Evolutionary conservation across 2,329 filamentous ascomycete genomes (phyloP).

Genomic region (Penicillium sp.): DNA sequence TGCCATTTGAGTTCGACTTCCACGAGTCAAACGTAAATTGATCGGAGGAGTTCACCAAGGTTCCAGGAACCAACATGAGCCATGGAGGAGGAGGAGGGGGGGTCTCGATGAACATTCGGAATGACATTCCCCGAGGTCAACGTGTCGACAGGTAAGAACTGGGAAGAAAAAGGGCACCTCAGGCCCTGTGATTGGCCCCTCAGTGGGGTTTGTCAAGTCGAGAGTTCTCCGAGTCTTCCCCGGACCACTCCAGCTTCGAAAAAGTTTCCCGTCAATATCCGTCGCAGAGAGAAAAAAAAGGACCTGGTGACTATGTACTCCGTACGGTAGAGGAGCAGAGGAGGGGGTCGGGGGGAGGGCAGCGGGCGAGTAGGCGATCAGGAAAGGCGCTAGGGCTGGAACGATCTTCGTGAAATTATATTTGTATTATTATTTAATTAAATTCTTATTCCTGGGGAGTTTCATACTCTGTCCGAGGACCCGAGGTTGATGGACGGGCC

Average conservation of each 20-base stretch:
- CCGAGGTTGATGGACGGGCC: conserved; percentile 26
- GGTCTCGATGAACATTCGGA: conserved; percentile 12
- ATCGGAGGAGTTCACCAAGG: not conserved
- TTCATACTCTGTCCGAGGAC: conserved; percentile 19
- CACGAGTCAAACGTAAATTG: conserved; percentile 8
- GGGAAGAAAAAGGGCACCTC: not conserved
- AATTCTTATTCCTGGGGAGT: not conserved
- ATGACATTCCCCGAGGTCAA: conserved; percentile 28
- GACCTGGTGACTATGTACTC: no score
- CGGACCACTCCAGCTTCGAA: conserved; percentile 16
- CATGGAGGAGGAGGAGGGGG: not conserved
- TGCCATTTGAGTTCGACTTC: not conserved
- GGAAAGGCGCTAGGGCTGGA: conserved; percentile 4
- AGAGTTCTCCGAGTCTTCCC: conserved; percentile 32
- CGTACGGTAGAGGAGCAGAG: no score
- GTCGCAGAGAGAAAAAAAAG: not conserved
- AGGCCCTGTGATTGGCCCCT: conserved; percentile 9
- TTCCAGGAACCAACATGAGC: not conserved
- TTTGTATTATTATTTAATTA: no score
- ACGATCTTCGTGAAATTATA: not conserved
- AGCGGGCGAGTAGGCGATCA: conserved; percentile 2
- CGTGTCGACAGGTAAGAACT: not conserved
- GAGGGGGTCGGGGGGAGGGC: not conserved
- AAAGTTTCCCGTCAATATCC: conserved; percentile 28
- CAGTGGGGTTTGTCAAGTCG: conserved; percentile 15